phyloP scores from a whole-genome alignment of 169 alveolate genomes.

The Plasmodium gonderi region DNA sequence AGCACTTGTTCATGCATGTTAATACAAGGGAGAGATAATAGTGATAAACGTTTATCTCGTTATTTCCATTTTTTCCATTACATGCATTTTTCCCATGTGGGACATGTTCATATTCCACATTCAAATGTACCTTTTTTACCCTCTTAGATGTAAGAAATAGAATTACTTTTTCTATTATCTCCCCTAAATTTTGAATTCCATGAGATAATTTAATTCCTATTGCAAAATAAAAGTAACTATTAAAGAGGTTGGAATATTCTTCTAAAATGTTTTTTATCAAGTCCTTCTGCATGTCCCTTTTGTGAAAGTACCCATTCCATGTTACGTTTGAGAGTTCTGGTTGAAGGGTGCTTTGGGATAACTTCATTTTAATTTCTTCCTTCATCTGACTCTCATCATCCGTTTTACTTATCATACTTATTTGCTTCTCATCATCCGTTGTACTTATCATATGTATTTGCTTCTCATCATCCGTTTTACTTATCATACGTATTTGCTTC shows the following conservation, averaged over 20 bases:
- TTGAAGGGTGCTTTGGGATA: background rate
- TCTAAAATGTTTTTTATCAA: constrained; percentile 1
- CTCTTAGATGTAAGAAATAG: background rate
- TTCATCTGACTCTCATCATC: too few relatives aligned
- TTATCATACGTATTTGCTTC: too few relatives aligned
- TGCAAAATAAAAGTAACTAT: constrained; percentile 7
- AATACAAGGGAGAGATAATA: constrained; percentile 19
- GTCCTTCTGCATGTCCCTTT: background rate
- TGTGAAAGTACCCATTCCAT: background rate
- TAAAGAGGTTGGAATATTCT: constrained; percentile 13
- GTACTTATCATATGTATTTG: too few relatives aligned
- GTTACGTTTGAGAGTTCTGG: background rate
- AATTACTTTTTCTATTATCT: constrained; percentile 14
- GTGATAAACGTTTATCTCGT: background rate
- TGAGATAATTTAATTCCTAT: constrained; percentile 7
- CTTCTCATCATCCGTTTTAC: background rate
- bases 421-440: too few relatives aligned
- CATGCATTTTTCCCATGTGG: too few relatives aligned
- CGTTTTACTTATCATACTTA: too few relatives aligned
- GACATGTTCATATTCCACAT: background rate
- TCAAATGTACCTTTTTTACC: background rate
- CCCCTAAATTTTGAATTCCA: background rate
- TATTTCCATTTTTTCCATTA: background rate
- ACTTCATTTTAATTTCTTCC: background rate
- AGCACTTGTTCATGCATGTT: constrained; percentile 32